Base-by-base conservation (phyloP, 1,284 basidiomycete genomes). In the Boletus semigastroideus region DNA sequence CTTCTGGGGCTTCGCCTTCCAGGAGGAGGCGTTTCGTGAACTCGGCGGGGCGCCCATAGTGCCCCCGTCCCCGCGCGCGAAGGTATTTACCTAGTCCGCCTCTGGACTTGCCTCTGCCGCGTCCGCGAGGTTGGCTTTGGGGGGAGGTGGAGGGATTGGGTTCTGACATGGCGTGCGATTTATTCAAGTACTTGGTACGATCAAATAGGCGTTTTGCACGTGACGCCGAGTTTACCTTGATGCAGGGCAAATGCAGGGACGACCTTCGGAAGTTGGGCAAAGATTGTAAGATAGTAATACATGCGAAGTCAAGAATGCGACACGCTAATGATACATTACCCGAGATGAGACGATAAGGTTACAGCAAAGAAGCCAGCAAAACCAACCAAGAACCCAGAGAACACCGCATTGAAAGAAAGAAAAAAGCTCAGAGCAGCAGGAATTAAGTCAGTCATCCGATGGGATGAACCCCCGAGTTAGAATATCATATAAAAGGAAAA, bases 31-130 rank as follows among this genome's bases (percentile, higher is more conserved):
- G 79, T 60, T 77, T 72, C 10, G 68, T 63, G 60, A 86, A 89
- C 57, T 81, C 80, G 50, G 86, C 84, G 8, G 83, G 80, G 44
- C 84, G 79, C 6, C 84, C 83, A 20, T 64, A 64, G 1, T 78
- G 72, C 3, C 82, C 81, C 41, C 84, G 71, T 17, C 87, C 84
- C 14, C 83, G 72, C 14, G 86, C 84, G 38, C 86, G 80, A 31
- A 88, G 74, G 61, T 84, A 86, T 68, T 89, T 90, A 2, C 86
- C 87, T 8, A 83, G 68, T 1, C 86, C 85, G 10, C 87, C 86
- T 50, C 85, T 77, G 42, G 82, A 82, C 59, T 77, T 80, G 19
- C 80, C 78, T 56, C 78, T 10, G 25, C 25, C 25, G 2, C 72
- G 71, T 12, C 59, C 54, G 20, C 54, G 58, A 36, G 58, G 22